Base-by-base conservation (phyloP, 2,329 filamentous ascomycete genomes). In the Setomelanomma holmii region DNA sequence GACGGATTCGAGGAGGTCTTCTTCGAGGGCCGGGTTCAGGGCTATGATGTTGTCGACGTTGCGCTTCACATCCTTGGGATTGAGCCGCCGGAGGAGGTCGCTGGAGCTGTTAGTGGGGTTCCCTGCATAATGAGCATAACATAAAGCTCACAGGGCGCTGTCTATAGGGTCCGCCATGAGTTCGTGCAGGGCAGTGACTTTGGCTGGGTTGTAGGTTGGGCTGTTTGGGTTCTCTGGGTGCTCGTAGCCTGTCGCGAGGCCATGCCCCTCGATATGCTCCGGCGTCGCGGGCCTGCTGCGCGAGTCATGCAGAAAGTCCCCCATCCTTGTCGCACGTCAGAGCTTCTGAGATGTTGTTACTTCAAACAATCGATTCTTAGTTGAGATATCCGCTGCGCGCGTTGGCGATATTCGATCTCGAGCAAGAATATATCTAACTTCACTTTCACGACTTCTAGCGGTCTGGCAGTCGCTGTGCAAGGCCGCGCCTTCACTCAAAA, bases 1-100 rank as follows among this genome's bases (percentile, higher is more conserved):
- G 66, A 99, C 95, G 20, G 93, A 96, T 62, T 93, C 95, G 61
- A 99, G 91, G 38, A 99, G 91, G 75, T 99, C 95, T 82, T 99
- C 95, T 70, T 93, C 95, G 54, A 99, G 88, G 66, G 93, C 89
- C 14, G 95, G 95, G 39, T 92, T 89, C 59, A 99, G 88, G 50
- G 84, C 82, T 77, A 96, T 95, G 74, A 99, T 92, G 69, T 88
- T 84, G 78, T 90, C 88, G 68, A 99, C 89, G 80, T 99, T 96
- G 56, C 85, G 78, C 70, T 92, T 84, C 49, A 93, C 97, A 78
- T 95, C 86, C 75, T 96, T 96, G 38, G 95, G 95, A 80, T 96
- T 96, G 58, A 99, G 89, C 61, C 95, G 95, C 68, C 95, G 93
- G 78, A 99, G 93, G 74, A 99, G 93, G 82, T 99, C 95, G 72